phyloP scores from a whole-genome alignment of 2,329 filamentous ascomycete genomes.

The Fusarium irregulare region DNA sequence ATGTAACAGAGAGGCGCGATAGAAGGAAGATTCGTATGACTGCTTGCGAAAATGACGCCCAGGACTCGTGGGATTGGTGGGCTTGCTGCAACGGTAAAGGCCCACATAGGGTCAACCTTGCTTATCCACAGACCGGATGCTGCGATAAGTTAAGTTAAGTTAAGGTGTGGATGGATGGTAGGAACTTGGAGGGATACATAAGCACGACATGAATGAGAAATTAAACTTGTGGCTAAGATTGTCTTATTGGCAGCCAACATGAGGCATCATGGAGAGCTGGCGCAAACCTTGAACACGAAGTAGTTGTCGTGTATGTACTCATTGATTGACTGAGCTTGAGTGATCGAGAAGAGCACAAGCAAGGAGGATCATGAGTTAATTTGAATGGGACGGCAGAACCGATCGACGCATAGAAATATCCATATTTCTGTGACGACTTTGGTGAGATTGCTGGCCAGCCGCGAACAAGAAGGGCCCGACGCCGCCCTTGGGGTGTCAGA shows the following conservation, averaged over 20 bases:
- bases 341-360: background rate
- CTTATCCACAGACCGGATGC: conserved; percentile 1
- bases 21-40: conserved; percentile 38
- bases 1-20: conserved; percentile 25
- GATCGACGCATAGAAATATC: conserved; percentile 3
- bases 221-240: conserved; percentile 32
- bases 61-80: conserved; percentile 38
- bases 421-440: conserved; percentile 3
- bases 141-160: conserved; percentile 20
- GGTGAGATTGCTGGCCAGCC: conserved; percentile 6
- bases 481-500: too few species aligned
- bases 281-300: conserved; percentile 12
- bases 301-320: background rate
- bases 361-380: background rate
- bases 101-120: conserved; percentile 35
- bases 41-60: conserved; percentile 33
- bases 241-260: conserved; percentile 20
- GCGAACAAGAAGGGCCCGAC: conserved; percentile 2
- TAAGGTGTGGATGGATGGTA: conserved; percentile 14
- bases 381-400: background rate
- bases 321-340: background rate
- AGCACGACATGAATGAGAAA: conserved; percentile 32
- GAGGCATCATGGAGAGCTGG: conserved; percentile 1
- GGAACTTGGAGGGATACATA: conserved; percentile 17
- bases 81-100: conserved; percentile 19